Base-by-base conservation (phyloP, 257 asterid species). In the Linaria vulgaris region DNA sequence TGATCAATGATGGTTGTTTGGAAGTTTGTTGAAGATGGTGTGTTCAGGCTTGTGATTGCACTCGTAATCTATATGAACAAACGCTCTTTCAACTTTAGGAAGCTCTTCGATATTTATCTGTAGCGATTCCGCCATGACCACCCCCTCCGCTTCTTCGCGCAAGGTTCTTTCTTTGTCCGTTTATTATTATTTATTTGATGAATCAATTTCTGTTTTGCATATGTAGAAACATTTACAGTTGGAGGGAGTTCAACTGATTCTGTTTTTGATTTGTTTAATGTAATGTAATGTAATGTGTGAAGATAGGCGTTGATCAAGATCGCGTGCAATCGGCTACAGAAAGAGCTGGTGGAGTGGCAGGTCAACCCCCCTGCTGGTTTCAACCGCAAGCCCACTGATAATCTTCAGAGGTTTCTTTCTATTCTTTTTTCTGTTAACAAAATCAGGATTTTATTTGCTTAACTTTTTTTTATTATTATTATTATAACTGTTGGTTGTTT, bases 341-440 rank as follows among this genome's bases (percentile, higher is more conserved):
- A 92, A 58, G 99, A 92, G 79, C 83, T 92, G 77, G 78, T 76
- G 76, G 99, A 89, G 83, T 92, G 99, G 99, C 99, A 92, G 84
- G 84, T 82, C 64, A 92, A 92, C 74, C 96, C 99, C 8, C 99
- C 96, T 1, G 13, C 78, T 9, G 99, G 99, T 63, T 92, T 92
- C 82, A 89, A 83, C 54, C 99, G 83, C 73, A 92, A 79, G 71
- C 83, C 76, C 43, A 87, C 97, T 63, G 99, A 92, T 72, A 87
- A 92, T 85, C 96, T 92, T 57, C 91, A 92, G 58, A 92, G 96
- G 99, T 88, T 69, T 5, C 52, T 53, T 61, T 14, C 3, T n/a
- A n/a, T n/a, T n/a, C n/a, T n/a, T n/a, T n/a, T 59, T 12, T 44
- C 30, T 52, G 43, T 16, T 10, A 10, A n/a, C 41, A 22, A 12